Conservation (phyloP, 768 basidiomycete species). For the Flagelloscypha sp. region DNA sequence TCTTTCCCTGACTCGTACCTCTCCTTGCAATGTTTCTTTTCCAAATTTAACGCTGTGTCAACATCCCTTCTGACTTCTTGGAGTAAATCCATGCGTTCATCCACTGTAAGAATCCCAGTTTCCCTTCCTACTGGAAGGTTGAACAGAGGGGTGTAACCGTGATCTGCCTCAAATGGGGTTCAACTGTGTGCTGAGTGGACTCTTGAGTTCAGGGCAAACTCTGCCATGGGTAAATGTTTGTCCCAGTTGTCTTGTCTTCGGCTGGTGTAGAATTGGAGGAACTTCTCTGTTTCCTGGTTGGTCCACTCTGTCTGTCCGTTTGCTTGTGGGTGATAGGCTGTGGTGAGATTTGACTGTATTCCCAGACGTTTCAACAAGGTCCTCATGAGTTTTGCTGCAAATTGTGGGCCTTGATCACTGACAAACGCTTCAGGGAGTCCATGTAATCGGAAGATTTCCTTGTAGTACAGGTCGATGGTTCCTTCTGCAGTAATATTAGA, state of each 20-base stretch:
- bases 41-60: constrained; percentile 10
- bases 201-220: no score
- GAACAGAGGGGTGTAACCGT: constrained; percentile 16
- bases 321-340: constrained; percentile 37
- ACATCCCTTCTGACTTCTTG: constrained; percentile 9
- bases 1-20: neutral
- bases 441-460: constrained; percentile 18
- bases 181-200: no score
- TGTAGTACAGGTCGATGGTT: constrained; percentile 11
- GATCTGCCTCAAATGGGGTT: constrained; percentile 12
- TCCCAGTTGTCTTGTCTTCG: no score
- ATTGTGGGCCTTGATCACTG: constrained; percentile 21
- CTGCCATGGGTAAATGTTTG: no score
- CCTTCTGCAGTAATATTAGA: constrained; percentile 13
- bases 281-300: no score
- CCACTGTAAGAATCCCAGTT: constrained; percentile 9
- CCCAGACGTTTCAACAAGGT: constrained; percentile 21
- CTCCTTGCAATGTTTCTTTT: constrained; percentile 7
- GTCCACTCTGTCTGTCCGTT: constrained; percentile 37
- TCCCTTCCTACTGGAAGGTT: constrained; percentile 17
- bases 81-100: constrained; percentile 9
- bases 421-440: constrained; percentile 20
- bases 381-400: constrained; percentile 22
- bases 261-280: no score
- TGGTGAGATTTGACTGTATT: constrained; percentile 25